A percentile compares a stretch with the other conserved stretches of the same genome.
Evolutionary conservation across 805 yeast genomes (phyloP).

Genomic region (Ogataea neopini): DNA sequence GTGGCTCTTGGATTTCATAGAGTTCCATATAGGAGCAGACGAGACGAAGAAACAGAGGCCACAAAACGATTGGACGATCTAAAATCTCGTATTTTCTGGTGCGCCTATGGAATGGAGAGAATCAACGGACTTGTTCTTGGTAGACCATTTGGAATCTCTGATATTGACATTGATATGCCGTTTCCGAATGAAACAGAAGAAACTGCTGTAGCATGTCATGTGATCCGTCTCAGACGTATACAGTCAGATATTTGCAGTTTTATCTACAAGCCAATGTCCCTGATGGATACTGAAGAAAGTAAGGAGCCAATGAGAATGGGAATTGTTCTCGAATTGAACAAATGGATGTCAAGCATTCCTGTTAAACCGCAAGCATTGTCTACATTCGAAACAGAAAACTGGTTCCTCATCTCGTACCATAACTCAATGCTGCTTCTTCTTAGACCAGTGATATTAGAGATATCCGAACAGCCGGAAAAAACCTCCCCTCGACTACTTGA

Average conservation of each 20-base stretch:
- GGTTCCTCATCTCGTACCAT: slow-evolving; percentile 38
- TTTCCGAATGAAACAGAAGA: slow-evolving; percentile 26
- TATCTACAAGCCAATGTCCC: slow-evolving; percentile 32
- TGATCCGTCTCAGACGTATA: slow-evolving; percentile 34
- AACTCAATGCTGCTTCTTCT: slow-evolving; percentile 34
- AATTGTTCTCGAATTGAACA: slow-evolving; percentile 35
- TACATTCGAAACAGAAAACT: slow-evolving; percentile 34
- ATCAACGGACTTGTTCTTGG: slow-evolving; percentile 37
- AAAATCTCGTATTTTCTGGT: slow-evolving; percentile 35
- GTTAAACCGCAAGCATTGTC: slow-evolving; percentile 27
- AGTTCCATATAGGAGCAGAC: slow-evolving; percentile 22
- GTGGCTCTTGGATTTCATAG: slow-evolving; percentile 32
- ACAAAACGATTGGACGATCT: slow-evolving; percentile 6
- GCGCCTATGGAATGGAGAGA: slow-evolving; percentile 39
- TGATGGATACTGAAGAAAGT: slow-evolving; percentile 24
- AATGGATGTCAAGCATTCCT: slow-evolving; percentile 37
- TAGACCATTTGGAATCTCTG: slow-evolving; percentile 39
- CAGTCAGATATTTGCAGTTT: slow-evolving; percentile 37
- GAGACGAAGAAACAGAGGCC: slow-evolving; percentile 5
- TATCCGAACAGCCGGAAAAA: slow-evolving; percentile 9
- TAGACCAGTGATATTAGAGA: slow-evolving; percentile 33
- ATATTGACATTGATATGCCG: slow-evolving; percentile 37
- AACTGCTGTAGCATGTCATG: slow-evolving; percentile 31
- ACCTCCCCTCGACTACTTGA: background rate
- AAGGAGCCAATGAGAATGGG: slow-evolving; percentile 32